Conservation (phyloP, 2,329 filamentous ascomycete species). For the Fusarium decemcellulare region DNA sequence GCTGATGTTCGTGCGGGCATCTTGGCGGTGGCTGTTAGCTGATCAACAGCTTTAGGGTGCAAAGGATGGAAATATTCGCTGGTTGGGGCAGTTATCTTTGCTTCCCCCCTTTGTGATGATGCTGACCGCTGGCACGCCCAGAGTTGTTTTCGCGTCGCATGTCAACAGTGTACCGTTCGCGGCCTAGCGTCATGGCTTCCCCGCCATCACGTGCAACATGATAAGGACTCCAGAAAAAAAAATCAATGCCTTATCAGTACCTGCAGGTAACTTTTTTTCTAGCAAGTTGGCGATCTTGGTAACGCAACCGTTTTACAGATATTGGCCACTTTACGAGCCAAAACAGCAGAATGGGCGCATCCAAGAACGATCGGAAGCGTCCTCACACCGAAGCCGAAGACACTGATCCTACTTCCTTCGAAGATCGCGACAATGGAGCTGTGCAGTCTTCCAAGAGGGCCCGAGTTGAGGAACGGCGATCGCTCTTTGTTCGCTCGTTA, state of each 20-base stretch:
- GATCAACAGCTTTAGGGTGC: conserved; percentile 14
- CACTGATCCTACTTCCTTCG: conserved; percentile 46
- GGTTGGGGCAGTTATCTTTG: background rate
- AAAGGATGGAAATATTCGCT: conserved; percentile 17
- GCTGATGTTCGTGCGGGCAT: conserved; percentile 68
- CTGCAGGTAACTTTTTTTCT: conserved; percentile 43
- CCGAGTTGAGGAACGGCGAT: conserved; percentile 73
- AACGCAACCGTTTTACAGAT: background rate
- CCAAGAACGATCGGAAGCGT: conserved; percentile 54
- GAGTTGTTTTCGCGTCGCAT: conserved; percentile 44
- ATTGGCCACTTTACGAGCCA: too few species aligned
- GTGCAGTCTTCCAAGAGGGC: conserved; percentile 65
- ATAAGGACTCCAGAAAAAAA: conserved; percentile 31
- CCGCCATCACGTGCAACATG: conserved; percentile 55
- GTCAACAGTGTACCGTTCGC: conserved; percentile 53
- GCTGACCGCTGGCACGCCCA: background rate
- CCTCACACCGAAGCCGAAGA: conserved; percentile 53
- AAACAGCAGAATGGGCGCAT: conserved; percentile 45
- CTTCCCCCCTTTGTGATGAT: conserved; percentile 11
- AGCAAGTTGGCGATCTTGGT: background rate
- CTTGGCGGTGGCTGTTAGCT: conserved; percentile 20
- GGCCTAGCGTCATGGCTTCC: conserved; percentile 45
- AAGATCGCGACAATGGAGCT: conserved; percentile 51
- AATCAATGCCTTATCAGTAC: conserved; percentile 26
- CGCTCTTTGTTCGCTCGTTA: conserved; percentile 92